Base-by-base conservation (phyloP, 257 asterid species). In the Solanum appendiculatum region DNA sequence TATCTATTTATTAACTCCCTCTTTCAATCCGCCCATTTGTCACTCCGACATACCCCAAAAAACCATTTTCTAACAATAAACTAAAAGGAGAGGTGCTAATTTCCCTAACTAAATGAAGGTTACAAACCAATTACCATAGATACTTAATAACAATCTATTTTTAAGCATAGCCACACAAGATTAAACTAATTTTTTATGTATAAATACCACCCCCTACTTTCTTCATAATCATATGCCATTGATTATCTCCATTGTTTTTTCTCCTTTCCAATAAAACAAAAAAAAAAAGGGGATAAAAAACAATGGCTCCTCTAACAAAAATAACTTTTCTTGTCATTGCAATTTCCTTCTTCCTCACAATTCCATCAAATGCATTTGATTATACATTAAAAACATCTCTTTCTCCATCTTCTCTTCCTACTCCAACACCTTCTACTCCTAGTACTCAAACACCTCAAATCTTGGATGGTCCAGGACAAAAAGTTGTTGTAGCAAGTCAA, bases 261-360 rank as follows among this genome's bases (percentile, higher is more conserved):
- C 84, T 44, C 84, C 84, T 77, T n/a, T 39, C n/a, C 21, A 6
- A 77, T 18, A 77, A n/a, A 25, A 84, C n/a, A n/a, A n/a, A 87
- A 72, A 77, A 29, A 44, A 64, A 63, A 25, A n/a, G 31, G 46
- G 40, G 34, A 78, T 5, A 37, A 86, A 84, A 78, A 87, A 83
- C 85, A 74, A 88, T 88, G 91, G 82, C 91, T 20, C 80, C 81
- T 33, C 18, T 16, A 73, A 84, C 51, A 85, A 13, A 83, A 46
- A 20, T 42, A 11, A 83, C 87, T 18, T 36, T 88, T 37, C 10
- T 90, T 25, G 83, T 86, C 81, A 48, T 88, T 68, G 89, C 73
- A 84, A 25, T 58, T 87, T 21, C 70, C 86, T 14, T 75, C 56
- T 82, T 83, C 72, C 46, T 39, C 29, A 12, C 75, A 33, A 15